A percentile compares a stretch with the other conserved stretches of the same genome.
Evolutionary conservation across 257 asterid species (phyloP).

Genomic region (Solanum pinnatisectum): DNA sequence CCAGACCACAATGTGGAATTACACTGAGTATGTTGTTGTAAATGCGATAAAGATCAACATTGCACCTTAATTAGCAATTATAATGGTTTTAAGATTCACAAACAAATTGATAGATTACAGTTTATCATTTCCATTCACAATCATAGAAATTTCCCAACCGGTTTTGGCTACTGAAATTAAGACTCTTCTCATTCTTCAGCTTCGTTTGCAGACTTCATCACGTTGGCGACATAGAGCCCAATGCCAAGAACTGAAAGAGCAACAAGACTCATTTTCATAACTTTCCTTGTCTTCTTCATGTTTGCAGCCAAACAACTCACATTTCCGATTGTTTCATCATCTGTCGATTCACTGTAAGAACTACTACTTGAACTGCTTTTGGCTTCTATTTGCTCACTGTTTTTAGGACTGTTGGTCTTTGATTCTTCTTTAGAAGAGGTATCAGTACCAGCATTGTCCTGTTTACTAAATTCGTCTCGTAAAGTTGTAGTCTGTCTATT

Average conservation of each 20-base stretch:
- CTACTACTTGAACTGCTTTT: not conserved
- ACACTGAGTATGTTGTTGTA: not conserved
- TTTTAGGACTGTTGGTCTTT: not conserved
- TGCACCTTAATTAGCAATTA: not conserved
- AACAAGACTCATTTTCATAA: constrained; percentile 14
- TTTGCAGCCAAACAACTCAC: constrained; percentile 19
- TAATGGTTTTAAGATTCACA: not conserved
- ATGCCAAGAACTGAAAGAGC: constrained; percentile 27
- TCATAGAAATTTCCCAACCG: not conserved
- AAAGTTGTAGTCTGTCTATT: constrained; percentile 1
- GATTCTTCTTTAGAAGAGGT: not conserved
- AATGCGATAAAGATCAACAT: not conserved
- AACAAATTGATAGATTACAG: not conserved
- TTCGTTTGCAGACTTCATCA: constrained; percentile 14
- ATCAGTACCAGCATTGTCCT: not conserved
- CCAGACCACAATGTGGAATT: not conserved
- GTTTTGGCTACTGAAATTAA: not conserved
- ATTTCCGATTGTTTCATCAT: not conserved
- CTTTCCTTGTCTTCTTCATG: constrained; percentile 34
- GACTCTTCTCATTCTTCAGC: constrained; percentile 7
- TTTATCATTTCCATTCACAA: not conserved
- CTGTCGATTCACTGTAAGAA: not conserved
- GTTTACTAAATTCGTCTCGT: constrained; percentile 1
- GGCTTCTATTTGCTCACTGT: not conserved
- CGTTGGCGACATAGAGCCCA: constrained; percentile 25